Evolutionary conservation across 352 stramenopile genomes (phyloP), one percentile per base, ranked within the genome.

Genomic region (Phytophthora pisi): DNA sequence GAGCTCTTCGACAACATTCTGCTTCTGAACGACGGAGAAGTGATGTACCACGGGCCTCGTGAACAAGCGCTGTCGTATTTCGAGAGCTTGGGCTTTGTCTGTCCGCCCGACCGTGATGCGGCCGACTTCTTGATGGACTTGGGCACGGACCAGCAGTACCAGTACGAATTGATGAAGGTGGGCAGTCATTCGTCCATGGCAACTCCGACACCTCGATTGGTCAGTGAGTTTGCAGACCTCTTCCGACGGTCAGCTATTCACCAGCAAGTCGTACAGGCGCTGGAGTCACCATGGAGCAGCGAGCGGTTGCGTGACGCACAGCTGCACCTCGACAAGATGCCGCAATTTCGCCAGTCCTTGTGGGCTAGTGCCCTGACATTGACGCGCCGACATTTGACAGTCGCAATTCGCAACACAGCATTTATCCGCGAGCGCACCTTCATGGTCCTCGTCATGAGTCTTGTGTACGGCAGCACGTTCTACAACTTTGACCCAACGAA

Each of bases 1-100:
- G 82, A 81, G 10, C 68, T 97, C 6, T 98, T 98, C 71, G 95
- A 98, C 70, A 89, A 98, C 61, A 51, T 86, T 13, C 7, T 86
- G 42, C 55, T 86, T 16, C 46, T 86, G n/a, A 81, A 84, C 64
- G 70, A 84, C 90, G 10, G 71, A 6, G 55, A 81, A 10, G 68
- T 83, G 18, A 78, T 80, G 64, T 86, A 83, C 50, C 59, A 86
- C 16, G 78, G 78, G 5, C 69, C 75, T 7, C 55, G 70, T 0
- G 73, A 76, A 3, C 47, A 72, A 5, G 64, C 63, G 0, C 9
- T 78, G 42, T 43, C 16, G 10, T 86, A 86, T 47, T 86, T 86
- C 31, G 63, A 75, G 43, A 62, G 36, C 11, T 50, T 92, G 30
- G 88, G 88, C 5, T 89, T 86, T 38, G 46, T 62, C n/a, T 78